Evolutionary conservation across 495 filamentous ascomycete species (phyloP).

Genomic region (Parathielavia appendiculata): DNA sequence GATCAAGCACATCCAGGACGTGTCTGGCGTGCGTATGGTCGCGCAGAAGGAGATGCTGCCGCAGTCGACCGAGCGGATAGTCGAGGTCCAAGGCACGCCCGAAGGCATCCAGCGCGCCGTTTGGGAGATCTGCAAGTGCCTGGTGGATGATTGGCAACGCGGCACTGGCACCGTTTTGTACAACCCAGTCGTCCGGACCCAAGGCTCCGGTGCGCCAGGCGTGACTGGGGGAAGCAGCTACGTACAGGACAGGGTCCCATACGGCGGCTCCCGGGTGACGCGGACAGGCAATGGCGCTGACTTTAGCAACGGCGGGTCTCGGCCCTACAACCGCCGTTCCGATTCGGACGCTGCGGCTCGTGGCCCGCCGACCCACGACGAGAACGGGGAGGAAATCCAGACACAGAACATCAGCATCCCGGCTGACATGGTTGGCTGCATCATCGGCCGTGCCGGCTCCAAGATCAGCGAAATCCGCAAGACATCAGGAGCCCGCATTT

Average conservation of each 20-base stretch:
- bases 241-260: constrained; percentile 43
- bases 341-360: constrained; percentile 72
- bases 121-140: constrained; percentile 98
- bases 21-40: constrained; percentile 95
- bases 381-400: constrained; percentile 95
- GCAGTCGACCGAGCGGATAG: constrained; percentile 97
- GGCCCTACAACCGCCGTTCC: constrained; percentile 67
- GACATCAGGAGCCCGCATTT: constrained; percentile 92
- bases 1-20: constrained; percentile 99
- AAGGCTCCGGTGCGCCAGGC: constrained; percentile 51
- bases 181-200: constrained; percentile 87
- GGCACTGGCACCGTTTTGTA: constrained; percentile 95
- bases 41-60: constrained; percentile 99
- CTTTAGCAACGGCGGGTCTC: constrained; percentile 74
- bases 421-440: constrained; percentile 98
- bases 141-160: constrained; percentile 95
- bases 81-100: constrained; percentile 89
- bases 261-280: constrained; percentile 67
- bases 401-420: constrained; percentile 99
- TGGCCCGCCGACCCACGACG: constrained; percentile 73
- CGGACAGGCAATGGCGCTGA: constrained; percentile 96
- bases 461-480: constrained; percentile 99
- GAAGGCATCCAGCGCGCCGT: constrained; percentile 91
- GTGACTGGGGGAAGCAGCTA: constrained; percentile 29
- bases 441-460: constrained; percentile 87